Percentiles rank a stretch among this genome's conserved stretches.
phyloP scores from a whole-genome alignment of 371 early-diverging fungal species.

The Chytridium lagenaria region DNA sequence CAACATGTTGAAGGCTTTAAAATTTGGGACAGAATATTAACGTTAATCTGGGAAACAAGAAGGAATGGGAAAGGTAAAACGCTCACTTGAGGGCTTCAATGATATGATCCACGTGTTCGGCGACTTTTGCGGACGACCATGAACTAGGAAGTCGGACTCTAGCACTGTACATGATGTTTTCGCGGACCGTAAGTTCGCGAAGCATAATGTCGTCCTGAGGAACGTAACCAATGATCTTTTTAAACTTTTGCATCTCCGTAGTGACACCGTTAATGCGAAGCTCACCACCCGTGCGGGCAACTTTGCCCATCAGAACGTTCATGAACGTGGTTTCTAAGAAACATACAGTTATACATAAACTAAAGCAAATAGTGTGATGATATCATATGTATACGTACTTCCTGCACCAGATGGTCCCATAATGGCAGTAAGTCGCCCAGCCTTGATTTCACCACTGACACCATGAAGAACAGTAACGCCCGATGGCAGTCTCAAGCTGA shows the following conservation, averaged over 20 bases:
- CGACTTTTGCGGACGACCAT: constrained; percentile 57
- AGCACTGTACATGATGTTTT: constrained; percentile 85
- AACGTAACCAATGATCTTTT: constrained; percentile 67
- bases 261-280: constrained; percentile 67
- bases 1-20: constrained; percentile 60
- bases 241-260: constrained; percentile 63
- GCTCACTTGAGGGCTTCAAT: constrained; percentile 11
- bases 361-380: background rate
- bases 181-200: constrained; percentile 80
- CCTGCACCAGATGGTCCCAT: constrained; percentile 85
- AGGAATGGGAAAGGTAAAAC: background rate
- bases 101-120: constrained; percentile 49
- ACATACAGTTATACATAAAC: background rate
- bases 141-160: constrained; percentile 71
- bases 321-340: constrained; percentile 45
- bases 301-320: constrained; percentile 54
- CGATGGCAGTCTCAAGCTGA: constrained; percentile 60
- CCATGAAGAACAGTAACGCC: constrained; percentile 62
- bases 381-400: constrained; percentile 49
- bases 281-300: constrained; percentile 58
- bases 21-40: too few relatives aligned
- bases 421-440: constrained; percentile 71
- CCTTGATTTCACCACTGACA: constrained; percentile 55
- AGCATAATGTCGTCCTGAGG: constrained; percentile 83
- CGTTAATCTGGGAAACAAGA: constrained; percentile 21